These are phyloP conservation scores for Boletales sp. DNA, from an alignment of 768 basidiomycete species.

Conservation along the genomic window DNA sequence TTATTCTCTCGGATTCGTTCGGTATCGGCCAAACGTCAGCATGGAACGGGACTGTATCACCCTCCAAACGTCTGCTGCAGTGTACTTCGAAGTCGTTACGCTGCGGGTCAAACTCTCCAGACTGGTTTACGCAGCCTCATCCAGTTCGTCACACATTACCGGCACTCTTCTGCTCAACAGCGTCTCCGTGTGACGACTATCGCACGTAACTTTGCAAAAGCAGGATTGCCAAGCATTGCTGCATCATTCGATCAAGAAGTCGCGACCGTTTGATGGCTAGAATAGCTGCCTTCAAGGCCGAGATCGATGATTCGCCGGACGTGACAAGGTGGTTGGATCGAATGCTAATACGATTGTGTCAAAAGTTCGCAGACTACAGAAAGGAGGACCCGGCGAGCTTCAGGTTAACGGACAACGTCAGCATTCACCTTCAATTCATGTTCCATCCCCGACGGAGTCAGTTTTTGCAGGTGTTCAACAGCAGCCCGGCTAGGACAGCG, in stretches of 20 bases:
- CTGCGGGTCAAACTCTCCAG: constrained; percentile 88
- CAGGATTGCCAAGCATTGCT: constrained; percentile 91
- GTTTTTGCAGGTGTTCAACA: constrained; percentile 99
- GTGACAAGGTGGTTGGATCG: constrained; percentile 96
- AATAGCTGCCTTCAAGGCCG: constrained; percentile 98
- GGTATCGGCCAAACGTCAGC: constrained; percentile 98
- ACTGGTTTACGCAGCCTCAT: constrained; percentile 91
- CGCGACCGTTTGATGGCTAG: constrained; percentile 97
- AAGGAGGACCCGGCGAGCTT: constrained; percentile 97
- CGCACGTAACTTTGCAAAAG: constrained; percentile 95
- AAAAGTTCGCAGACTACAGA: constrained; percentile 98
- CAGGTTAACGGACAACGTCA: constrained; percentile 91
- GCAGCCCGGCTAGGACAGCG: constrained; percentile 98
- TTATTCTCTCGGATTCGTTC: constrained; percentile 95
- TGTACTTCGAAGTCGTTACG: constrained; percentile 98
- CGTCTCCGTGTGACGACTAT: constrained; percentile 97
- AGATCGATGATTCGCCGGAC: constrained; percentile 96
- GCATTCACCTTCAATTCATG: constrained; percentile 99
- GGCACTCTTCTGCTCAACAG: constrained; percentile 94
- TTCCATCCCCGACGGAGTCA: constrained; percentile 97
- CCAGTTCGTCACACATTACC: constrained; percentile 98
- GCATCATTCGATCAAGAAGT: constrained; percentile 98
- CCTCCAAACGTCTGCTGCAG: constrained; percentile 81
- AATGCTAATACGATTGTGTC: constrained; percentile 97
- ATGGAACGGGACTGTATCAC: constrained; percentile 93